These are phyloP conservation scores for Pseudogymnoascus sp. DNA, from an alignment of 2,329 filamentous ascomycete genomes.

Conservation along the genomic window DNA sequence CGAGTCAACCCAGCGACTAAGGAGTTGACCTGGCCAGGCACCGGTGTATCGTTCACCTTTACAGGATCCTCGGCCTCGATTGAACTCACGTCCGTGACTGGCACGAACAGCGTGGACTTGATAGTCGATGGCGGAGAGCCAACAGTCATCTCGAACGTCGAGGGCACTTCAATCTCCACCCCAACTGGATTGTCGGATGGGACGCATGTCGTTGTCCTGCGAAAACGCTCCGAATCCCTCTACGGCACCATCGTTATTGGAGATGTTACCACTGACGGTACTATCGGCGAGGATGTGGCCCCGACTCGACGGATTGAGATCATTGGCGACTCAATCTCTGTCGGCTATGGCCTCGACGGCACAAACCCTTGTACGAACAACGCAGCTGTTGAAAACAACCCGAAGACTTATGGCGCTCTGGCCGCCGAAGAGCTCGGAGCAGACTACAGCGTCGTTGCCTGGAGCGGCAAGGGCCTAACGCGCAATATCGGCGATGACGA, in stretches of 20 bases:
- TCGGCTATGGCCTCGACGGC: constrained; percentile 39
- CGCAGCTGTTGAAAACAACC: constrained; percentile 34
- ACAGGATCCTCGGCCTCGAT: constrained; percentile 32
- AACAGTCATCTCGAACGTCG: constrained; percentile 26
- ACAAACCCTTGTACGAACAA: constrained; percentile 34
- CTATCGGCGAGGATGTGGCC: constrained; percentile 17
- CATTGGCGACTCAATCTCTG: constrained; percentile 40
- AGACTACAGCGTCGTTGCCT: constrained; percentile 38
- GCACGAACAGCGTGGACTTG: constrained; percentile 30
- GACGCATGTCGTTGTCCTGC: constrained; percentile 32
- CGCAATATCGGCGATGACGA: constrained; percentile 32
- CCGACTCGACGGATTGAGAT: constrained; percentile 35
- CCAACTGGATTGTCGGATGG: constrained; percentile 28
- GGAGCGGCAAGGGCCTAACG: constrained; percentile 38
- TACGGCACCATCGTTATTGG: constrained; percentile 31
- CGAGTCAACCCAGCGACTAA: constrained; percentile 37
- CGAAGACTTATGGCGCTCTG: constrained; percentile 37
- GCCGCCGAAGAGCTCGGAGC: constrained; percentile 35
- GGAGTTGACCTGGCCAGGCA: constrained; percentile 39
- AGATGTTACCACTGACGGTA: constrained; percentile 26
- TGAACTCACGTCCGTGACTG: constrained; percentile 25
- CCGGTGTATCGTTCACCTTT: constrained; percentile 30
- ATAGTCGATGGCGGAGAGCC: constrained; percentile 29
- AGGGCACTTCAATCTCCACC: constrained; percentile 27
- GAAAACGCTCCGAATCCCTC: constrained; percentile 33